Conservation (phyloP, 2,329 filamentous ascomycete species). For the Exserohilum turcica region DNA sequence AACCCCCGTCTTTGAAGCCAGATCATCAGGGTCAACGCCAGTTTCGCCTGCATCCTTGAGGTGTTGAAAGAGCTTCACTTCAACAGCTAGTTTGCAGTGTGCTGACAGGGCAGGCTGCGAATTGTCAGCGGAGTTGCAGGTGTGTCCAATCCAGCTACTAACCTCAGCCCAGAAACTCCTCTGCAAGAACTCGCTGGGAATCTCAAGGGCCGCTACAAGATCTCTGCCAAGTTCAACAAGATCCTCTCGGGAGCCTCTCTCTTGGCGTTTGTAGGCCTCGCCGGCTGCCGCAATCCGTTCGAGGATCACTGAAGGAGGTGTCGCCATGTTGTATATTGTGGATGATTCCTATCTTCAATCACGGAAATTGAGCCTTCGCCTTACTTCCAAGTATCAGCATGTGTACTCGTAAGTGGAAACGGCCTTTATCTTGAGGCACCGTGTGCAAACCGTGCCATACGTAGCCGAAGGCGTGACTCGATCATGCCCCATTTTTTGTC, state of each 20-base stretch:
- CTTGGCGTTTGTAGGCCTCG: conserved; percentile 39
- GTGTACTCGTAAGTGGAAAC: no score
- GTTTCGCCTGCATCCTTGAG: conserved; percentile 32
- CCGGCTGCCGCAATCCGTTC: conserved; percentile 27
- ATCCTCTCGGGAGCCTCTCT: conserved; percentile 45
- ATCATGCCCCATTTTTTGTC: no score
- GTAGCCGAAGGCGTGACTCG: no score
- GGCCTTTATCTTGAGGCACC: no score
- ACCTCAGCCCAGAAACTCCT: conserved; percentile 51
- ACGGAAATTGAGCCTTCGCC: no score
- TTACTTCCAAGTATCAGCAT: no score
- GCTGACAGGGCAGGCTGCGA: conserved; percentile 45
- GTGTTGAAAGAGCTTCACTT: conserved; percentile 46
- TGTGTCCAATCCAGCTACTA: conserved; percentile 9
- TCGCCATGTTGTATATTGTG: background rate
- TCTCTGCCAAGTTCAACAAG: conserved; percentile 46
- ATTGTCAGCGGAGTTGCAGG: background rate
- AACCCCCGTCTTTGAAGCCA: conserved; percentile 41
- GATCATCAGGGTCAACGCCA: conserved; percentile 29
- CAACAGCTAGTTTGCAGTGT: conserved; percentile 44
- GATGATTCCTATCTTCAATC: background rate
- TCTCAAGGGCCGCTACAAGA: conserved; percentile 44
- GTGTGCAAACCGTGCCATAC: no score
- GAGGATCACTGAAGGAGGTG: conserved; percentile 22
- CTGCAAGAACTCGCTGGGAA: conserved; percentile 47